Percentiles rank a stretch among this genome's conserved stretches.
Conservation (phyloP, 805 yeast species). For the Yarrowia sp. region DNA sequence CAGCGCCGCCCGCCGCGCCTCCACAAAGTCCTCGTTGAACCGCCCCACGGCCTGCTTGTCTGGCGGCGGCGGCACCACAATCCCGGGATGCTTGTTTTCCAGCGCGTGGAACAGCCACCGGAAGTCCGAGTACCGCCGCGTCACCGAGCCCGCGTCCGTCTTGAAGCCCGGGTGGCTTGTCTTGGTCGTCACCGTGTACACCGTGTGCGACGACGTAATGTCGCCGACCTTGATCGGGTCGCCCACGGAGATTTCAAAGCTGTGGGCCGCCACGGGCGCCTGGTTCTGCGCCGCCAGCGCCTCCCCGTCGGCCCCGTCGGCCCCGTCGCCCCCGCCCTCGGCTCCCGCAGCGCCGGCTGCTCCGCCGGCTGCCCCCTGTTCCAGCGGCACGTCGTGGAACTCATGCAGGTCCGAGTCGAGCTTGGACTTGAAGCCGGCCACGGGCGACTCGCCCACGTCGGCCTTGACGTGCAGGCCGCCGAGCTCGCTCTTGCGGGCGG, state of each 20-base stretch:
- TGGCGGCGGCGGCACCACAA: conserved; percentile 93
- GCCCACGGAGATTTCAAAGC: conserved; percentile 73
- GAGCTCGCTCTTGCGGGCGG: not conserved
- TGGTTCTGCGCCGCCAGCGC: not conserved
- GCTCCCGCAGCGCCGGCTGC: not conserved
- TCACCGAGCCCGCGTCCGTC: conserved; percentile 54
- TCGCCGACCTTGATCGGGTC: conserved; percentile 95
- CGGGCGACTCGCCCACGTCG: conserved; percentile 32
- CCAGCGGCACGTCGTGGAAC: conserved; percentile 33
- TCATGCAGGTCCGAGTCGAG: conserved; percentile 30
- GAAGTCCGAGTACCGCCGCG: conserved; percentile 89
- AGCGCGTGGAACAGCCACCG: conserved; percentile 93
- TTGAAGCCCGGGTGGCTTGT: conserved; percentile 54
- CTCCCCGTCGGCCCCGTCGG: not conserved
- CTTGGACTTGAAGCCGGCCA: conserved; percentile 31
- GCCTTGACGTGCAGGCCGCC: conserved; percentile 33
- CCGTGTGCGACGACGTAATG: conserved; percentile 84
- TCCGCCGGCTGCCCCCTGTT: conserved; percentile 2
- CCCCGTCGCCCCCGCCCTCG: not conserved
- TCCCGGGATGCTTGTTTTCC: conserved; percentile 86
- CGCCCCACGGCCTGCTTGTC: conserved; percentile 93
- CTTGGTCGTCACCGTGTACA: conserved; percentile 75
- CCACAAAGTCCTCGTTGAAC: conserved; percentile 88
- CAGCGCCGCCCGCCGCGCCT: conserved; percentile 79
- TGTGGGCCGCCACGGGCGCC: conserved; percentile 29